phyloP scores from a whole-genome alignment of 2,329 filamentous ascomycete species.

The Teratosphaeria destructans region DNA sequence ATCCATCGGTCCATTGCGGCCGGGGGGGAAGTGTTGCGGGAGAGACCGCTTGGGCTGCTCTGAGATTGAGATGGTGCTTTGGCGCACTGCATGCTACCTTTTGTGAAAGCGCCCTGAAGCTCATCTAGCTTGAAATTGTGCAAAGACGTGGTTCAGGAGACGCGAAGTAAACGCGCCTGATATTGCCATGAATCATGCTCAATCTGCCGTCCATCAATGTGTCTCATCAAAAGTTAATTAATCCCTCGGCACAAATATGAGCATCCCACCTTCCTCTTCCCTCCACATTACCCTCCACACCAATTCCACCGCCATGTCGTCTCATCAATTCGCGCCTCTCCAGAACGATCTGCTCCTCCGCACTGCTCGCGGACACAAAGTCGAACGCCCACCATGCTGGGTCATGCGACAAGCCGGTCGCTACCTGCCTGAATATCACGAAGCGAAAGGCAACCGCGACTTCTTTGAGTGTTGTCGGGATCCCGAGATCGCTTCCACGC shows the following conservation, averaged over 20 bases:
- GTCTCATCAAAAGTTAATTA: neutral
- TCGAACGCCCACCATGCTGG: conserved; percentile 93
- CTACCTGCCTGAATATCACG: conserved; percentile 95
- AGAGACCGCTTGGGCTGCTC: neutral
- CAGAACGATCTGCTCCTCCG: conserved; percentile 89
- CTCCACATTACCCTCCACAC: neutral
- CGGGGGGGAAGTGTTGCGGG: neutral
- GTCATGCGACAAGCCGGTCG: conserved; percentile 98
- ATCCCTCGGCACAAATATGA: neutral
- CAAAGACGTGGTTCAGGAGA: neutral
- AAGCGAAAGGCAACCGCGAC: conserved; percentile 80
- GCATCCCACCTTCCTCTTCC: neutral
- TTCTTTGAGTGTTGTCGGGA: conserved; percentile 97
- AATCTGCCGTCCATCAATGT: neutral
- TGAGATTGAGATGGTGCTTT: neutral
- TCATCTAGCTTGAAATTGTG: neutral
- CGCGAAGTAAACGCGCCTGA: neutral
- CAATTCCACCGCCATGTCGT: neutral
- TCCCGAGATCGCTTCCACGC: conserved; percentile 81
- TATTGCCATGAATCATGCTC: neutral
- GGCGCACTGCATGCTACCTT: neutral
- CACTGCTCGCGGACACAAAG: conserved; percentile 78
- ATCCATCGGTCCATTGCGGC: neutral
- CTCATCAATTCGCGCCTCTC: conserved; percentile 57
- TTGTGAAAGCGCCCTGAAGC: neutral